These are phyloP conservation scores for Asterochloris erici DNA, from an alignment of 139 green algal species.

Conservation along the genomic window DNA sequence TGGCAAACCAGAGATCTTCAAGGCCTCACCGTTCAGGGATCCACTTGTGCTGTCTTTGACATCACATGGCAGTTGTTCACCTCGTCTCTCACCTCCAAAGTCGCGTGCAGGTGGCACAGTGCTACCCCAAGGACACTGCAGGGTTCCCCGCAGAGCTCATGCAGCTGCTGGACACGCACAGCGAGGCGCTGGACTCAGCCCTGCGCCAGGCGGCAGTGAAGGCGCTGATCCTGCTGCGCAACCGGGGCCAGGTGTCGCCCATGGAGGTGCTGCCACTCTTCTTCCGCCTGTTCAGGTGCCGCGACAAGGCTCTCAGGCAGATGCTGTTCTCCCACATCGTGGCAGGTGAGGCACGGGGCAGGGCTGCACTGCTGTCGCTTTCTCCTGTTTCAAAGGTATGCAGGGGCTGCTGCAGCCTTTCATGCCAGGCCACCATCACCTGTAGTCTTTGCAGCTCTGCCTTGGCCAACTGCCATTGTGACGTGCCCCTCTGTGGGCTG, in stretches of 20 bases:
- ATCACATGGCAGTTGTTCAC: no score
- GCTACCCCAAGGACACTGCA: constrained; percentile 66
- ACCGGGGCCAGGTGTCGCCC: constrained; percentile 61
- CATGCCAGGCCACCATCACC: no score
- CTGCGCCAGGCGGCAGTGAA: constrained; percentile 74
- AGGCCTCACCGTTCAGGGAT: no score
- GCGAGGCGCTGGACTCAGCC: constrained; percentile 57
- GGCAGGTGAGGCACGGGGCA: constrained; percentile 36
- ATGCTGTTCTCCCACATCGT: constrained; percentile 92
- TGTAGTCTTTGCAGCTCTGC: not conserved
- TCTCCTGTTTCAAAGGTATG: no score
- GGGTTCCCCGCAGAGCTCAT: constrained; percentile 75
- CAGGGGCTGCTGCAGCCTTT: no score
- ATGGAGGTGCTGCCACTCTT: constrained; percentile 85
- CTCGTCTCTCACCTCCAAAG: no score
- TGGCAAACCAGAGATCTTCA: no score
- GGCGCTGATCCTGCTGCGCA: constrained; percentile 91
- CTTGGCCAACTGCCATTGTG: not conserved
- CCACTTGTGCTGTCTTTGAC: no score
- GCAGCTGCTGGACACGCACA: constrained; percentile 81
- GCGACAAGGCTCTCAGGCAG: constrained; percentile 85
- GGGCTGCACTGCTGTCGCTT: no score
- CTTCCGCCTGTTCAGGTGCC: constrained; percentile 90
- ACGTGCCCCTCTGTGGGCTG: no score
- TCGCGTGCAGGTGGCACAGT: constrained; percentile 53